These are phyloP conservation scores for Backusella luteola DNA, from an alignment of 192 early-diverging fungal genomes.

Conservation along the genomic window DNA sequence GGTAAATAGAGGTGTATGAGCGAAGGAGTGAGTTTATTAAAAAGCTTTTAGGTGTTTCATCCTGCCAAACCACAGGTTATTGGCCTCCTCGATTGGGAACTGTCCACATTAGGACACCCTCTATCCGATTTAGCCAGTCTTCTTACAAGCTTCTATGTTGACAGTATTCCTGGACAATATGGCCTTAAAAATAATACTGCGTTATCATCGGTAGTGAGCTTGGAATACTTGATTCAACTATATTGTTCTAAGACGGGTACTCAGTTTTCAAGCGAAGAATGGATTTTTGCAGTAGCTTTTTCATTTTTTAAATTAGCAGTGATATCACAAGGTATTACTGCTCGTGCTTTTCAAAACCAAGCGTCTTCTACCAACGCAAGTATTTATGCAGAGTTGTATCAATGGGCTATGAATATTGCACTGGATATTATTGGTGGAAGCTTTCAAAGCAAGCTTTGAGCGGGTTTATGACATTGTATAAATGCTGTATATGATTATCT, in stretches of 20 bases:
- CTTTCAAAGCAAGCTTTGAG: neutral
- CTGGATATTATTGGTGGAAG: conserved; percentile 57
- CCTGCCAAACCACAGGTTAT: conserved; percentile 70
- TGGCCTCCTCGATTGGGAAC: conserved; percentile 91
- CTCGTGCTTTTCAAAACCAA: conserved; percentile 76
- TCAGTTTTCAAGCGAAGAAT: conserved; percentile 70
- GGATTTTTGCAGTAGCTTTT: conserved; percentile 83
- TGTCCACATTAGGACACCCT: conserved; percentile 90
- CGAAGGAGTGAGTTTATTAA: neutral
- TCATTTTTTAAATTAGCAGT: conserved; percentile 82
- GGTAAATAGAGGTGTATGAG: neutral
- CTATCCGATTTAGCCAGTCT: conserved; percentile 88
- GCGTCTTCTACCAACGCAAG: conserved; percentile 66
- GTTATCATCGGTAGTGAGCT: conserved; percentile 55
- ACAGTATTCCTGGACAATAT: neutral
- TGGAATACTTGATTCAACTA: conserved; percentile 59
- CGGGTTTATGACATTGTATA: neutral
- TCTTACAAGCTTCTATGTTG: conserved; percentile 63
- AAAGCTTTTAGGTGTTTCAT: conserved; percentile 64
- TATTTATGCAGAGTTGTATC: conserved; percentile 43
- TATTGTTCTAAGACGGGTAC: conserved; percentile 66
- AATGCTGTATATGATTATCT: no score
- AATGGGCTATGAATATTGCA: conserved; percentile 45
- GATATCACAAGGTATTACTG: conserved; percentile 85
- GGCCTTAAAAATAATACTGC: conserved; percentile 42